Evolutionary conservation across 2,329 filamentous ascomycete species (phyloP), one percentile per base, ranked within the genome.

Genomic region (Ophidiomyces ophidiicola): DNA sequence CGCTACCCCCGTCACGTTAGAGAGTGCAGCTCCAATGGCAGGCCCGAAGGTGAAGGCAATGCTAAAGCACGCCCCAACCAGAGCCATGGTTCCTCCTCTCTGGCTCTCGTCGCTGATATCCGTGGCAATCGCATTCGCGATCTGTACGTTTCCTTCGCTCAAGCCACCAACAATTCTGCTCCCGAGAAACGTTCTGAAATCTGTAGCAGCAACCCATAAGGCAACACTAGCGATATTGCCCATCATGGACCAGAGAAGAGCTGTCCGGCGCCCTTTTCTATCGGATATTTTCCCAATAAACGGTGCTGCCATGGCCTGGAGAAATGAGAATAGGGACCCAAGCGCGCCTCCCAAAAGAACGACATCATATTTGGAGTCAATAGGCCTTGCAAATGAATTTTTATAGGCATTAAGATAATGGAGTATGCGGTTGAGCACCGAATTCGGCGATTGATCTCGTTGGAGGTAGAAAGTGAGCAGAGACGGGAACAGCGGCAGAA

Each of bases 1-100:
- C 2, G 80, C 76, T 17, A 96, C 80, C 4, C 76, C 76, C 10
- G 76, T 76, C 45, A 94, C 76, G 36, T 74, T 80, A 47, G 83
- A 81, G 15, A 98, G 68, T 57, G 78, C 88, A 2, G 90, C 90
- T 44, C 90, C 90, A 5, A 98, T 71, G 6, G 86, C 86, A 0
- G 90, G 90, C 0, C 90, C 90, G 57, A 94, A 92, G 0, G 90
- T 98, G 58, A 98, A 98, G 12, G 90, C 90, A 50, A 98, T 79
- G 45, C 84, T 93, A 65, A 98, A 98, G 65, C 90, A 96, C 10
- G 82, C 87, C 43, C 90, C 90, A 19, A 98, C 88, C 39, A 98
- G 70, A 5, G 90, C 90, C 85, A 98, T 94, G 29, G 90, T 94
- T 14, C 84, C 78, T 15, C 88, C 85, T 19, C 90, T 76, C 53